A percentile compares a stretch with the other conserved stretches of the same genome.
Conservation (phyloP, 805 yeast genomes). For the Pichia nakasei region DNA sequence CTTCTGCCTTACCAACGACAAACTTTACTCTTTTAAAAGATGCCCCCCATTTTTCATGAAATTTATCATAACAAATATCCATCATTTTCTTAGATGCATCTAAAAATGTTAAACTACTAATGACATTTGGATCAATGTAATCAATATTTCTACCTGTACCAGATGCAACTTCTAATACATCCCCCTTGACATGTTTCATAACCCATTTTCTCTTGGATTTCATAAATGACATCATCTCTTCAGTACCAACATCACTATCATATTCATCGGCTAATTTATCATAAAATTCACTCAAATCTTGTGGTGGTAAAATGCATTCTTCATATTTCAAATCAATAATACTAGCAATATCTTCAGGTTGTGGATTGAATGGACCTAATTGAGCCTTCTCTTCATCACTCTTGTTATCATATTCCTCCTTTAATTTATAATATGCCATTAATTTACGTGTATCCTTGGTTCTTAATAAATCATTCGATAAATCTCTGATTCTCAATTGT, state of each 20-base stretch:
- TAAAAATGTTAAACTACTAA: constrained; percentile 71
- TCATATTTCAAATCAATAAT: constrained; percentile 24
- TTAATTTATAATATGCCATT: constrained; percentile 49
- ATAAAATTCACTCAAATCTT: constrained; percentile 75
- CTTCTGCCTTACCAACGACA: constrained; percentile 87
- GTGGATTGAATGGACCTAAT: constrained; percentile 27
- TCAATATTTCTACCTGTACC: constrained; percentile 94
- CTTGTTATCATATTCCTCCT: constrained; percentile 24
- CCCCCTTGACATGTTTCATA: constrained; percentile 73
- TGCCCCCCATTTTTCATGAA: constrained; percentile 61
- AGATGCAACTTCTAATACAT: constrained; percentile 87
- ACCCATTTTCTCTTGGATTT: constrained; percentile 67
- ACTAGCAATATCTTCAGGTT: constrained; percentile 25
- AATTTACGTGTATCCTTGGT: constrained; percentile 56
- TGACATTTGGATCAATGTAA: constrained; percentile 49
- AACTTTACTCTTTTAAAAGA: constrained; percentile 66
- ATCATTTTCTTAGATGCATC: constrained; percentile 87
- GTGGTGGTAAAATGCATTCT: constrained; percentile 49
- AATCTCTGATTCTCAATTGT: constrained; percentile 48
- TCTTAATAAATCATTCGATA: constrained; percentile 48
- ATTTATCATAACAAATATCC: constrained; percentile 67
- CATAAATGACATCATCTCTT: constrained; percentile 53
- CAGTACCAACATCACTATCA: constrained; percentile 71
- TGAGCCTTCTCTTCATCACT: constrained; percentile 13
- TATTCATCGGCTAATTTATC: constrained; percentile 72